Evolutionary conservation across 306 rosid species (phyloP), one percentile per base, ranked within the genome.

Genomic region (Castanospermum australe): DNA sequence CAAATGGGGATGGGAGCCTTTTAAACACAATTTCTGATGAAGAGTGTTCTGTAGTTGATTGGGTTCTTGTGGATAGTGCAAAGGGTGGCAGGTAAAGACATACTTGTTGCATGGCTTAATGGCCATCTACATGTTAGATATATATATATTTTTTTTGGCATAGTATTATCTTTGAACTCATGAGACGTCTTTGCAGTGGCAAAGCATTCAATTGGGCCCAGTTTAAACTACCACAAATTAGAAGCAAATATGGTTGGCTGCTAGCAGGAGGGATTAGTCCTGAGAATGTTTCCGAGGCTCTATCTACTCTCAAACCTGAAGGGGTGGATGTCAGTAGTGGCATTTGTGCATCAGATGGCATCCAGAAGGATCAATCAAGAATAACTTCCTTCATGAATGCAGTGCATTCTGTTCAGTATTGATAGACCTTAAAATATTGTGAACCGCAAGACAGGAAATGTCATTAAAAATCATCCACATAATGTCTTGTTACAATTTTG

Each of bases 301-400:
- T 93, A 67, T 84, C 87, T 38, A 69, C 82, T 48, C 97, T 93
- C 56, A 88, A 84, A 48, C 97, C 98, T 13, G 87, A 86, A 64
- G 99, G 99, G 17, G 86, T 91, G 71, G 99, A 94, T 88, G 93
- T 92, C 57, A 94, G 94, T 45, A 94, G 97, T 83, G 97, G 98
- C 64, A 94, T 92, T 45, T 94, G 97, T 88, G 88, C 84, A 41
- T 79, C 87, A 14, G 97, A 91, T 73, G 97, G 97, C 55, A 89
- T 94, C 56, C 93, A 70, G 42, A 94, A 94, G 84, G 98, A 93
- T 67, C 83, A 80, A 57, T 52, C 73, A 69, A 90, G 88, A 82
- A 89, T 91, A 71, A 41, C 75, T 67, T 85, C 90, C 50, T 93
- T 93, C 79, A 75, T 87, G 73, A 82, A 61, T 61, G 92, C 89